phyloP scores from a whole-genome alignment of 139 green algal genomes.

The Coelastrella sp. region DNA sequence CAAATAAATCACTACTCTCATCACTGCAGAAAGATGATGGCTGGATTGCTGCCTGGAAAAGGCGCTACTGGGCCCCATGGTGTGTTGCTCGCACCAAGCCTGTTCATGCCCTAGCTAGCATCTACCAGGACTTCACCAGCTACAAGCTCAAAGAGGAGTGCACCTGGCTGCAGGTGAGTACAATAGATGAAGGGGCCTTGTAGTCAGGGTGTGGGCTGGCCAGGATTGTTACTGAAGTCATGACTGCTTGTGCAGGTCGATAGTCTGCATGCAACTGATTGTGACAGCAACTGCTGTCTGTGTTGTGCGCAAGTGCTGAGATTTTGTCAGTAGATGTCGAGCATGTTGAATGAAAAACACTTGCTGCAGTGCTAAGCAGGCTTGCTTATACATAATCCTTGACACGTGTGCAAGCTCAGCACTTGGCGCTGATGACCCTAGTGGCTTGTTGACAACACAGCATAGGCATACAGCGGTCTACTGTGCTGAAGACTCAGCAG shows the following conservation, averaged over 20 bases:
- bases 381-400: no score
- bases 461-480: no score
- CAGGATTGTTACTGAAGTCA: neutral
- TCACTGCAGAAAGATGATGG: conserved; percentile 14
- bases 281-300: no score
- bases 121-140: conserved; percentile 44
- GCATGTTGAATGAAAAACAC: no score
- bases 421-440: no score
- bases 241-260: neutral
- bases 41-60: neutral
- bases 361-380: no score
- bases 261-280: no score
- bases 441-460: no score
- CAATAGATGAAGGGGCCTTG: neutral
- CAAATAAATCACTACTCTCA: neutral
- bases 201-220: neutral
- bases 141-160: conserved; percentile 45
- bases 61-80: conserved; percentile 39
- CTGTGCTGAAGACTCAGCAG: no score
- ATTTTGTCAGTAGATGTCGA: no score
- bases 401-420: no score
- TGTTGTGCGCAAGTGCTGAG: no score
- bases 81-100: conserved; percentile 38
- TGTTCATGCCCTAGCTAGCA: conserved; percentile 4
- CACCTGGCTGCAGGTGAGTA: conserved; percentile 21